Conservation (phyloP, 768 basidiomycete species). For the Pleurotus eryngii region DNA sequence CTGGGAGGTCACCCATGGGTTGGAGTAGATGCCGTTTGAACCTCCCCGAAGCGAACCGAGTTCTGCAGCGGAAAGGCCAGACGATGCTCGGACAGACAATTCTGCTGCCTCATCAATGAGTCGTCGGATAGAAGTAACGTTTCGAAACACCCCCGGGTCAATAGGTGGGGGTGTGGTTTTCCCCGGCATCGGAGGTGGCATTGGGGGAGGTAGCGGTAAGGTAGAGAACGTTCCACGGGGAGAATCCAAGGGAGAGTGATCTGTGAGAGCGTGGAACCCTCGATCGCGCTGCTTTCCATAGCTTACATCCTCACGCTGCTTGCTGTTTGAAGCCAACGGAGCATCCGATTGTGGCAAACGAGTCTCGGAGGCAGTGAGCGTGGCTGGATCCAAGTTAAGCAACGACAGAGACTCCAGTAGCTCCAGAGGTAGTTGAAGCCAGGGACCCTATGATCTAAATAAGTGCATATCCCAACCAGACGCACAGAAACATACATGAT, state of each 20-base stretch:
- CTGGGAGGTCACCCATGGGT: constrained; percentile 63
- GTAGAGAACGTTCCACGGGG: constrained; percentile 32
- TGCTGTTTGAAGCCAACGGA: not conserved
- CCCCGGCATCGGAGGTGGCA: constrained; percentile 55
- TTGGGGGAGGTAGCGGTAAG: constrained; percentile 40
- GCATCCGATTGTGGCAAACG: constrained; percentile 26
- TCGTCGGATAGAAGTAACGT: constrained; percentile 67
- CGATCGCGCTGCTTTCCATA: constrained; percentile 42
- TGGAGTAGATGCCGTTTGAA: constrained; percentile 33
- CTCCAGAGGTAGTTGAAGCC: constrained; percentile 87
- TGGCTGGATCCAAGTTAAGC: constrained; percentile 74
- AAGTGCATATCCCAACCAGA: constrained; percentile 4
- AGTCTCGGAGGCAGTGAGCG: constrained; percentile 46
- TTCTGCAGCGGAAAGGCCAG: constrained; percentile 74
- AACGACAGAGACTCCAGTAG: constrained; percentile 77
- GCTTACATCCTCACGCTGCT: constrained; percentile 4
- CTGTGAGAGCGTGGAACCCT: constrained; percentile 38
- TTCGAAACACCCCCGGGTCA: constrained; percentile 84
- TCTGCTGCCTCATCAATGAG: constrained; percentile 90
- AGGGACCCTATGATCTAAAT: constrained; percentile 64
- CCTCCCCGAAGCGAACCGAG: constrained; percentile 60
- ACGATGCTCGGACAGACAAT: constrained; percentile 82
- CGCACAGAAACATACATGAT: constrained; percentile 59
- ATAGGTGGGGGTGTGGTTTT: constrained; percentile 82
- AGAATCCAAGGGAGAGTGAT: constrained; percentile 45